Percentiles rank a stretch among this genome's conserved stretches.
Evolutionary conservation across 140 eudicot species (phyloP).

Genomic region (Stevia rebaudiana): DNA sequence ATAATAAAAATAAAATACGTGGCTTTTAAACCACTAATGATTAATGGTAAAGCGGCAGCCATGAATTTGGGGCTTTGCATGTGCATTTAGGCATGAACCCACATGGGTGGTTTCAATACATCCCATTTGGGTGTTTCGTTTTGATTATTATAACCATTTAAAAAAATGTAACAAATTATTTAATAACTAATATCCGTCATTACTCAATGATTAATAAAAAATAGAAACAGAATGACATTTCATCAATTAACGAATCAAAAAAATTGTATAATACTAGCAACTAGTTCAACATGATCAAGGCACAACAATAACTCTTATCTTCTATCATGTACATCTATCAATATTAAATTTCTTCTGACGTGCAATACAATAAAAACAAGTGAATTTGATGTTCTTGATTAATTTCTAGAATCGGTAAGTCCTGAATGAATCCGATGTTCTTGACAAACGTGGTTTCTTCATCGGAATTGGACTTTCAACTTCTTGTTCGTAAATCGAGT

Average conservation of each 20-base stretch:
- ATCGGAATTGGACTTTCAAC: conserved; percentile 41
- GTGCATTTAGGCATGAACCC: conserved; percentile 29
- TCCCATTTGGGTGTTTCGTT: not conserved
- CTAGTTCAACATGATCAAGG: too few species aligned
- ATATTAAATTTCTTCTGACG: too few species aligned
- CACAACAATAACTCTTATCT: conserved; percentile 3
- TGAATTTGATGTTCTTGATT: conserved; percentile 1
- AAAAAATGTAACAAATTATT: too few species aligned
- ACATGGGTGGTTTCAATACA: conserved; percentile 24
- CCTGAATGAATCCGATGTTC: conserved; percentile 3
- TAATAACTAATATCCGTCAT: too few species aligned
- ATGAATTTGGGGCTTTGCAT: conserved; percentile 26
- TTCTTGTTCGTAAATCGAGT: conserved; percentile 29
- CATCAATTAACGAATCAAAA: conserved; percentile 14
- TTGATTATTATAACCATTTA: too few species aligned
- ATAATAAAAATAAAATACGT: not conserved
- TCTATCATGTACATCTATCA: not conserved
- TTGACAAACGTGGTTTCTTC: conserved; percentile 40
- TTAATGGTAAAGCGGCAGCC: conserved; percentile 17
- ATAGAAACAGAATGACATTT: not conserved
- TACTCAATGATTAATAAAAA: not conserved
- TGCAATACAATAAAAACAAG: not conserved
- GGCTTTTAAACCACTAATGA: not conserved
- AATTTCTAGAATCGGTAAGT: too few species aligned
- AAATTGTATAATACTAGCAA: conserved; percentile 3